A percentile compares a stretch with the other conserved stretches of the same genome.
These are phyloP conservation scores for Periconia macrospinosa DNA, from an alignment of 2,329 filamentous ascomycete species.

Conservation along the genomic window DNA sequence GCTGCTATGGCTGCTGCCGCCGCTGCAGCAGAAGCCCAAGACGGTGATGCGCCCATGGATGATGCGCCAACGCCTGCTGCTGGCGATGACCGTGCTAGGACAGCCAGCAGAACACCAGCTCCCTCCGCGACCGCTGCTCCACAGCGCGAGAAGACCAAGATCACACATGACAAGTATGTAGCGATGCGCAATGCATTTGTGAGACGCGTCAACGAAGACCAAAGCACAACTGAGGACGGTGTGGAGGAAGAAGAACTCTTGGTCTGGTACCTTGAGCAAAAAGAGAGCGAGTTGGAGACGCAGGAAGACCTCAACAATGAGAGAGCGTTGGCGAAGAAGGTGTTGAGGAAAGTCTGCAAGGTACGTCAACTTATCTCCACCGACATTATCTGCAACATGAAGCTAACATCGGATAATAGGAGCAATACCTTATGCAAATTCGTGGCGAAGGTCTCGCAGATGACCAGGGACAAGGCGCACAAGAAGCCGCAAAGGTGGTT, in stretches of 20 bases:
- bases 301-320: conserved; percentile 83
- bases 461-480: conserved; percentile 63
- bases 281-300: conserved; percentile 77
- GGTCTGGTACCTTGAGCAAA: conserved; percentile 89
- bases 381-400: not conserved
- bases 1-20: conserved; percentile 56
- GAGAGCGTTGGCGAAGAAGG: conserved; percentile 73
- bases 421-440: conserved; percentile 62
- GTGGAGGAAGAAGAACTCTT: conserved; percentile 81
- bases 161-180: conserved; percentile 95
- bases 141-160: conserved; percentile 71
- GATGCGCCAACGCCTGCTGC: conserved; percentile 40
- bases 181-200: conserved; percentile 86
- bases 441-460: conserved; percentile 88
- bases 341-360: conserved; percentile 95
- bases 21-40: conserved; percentile 50
- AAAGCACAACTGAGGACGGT: conserved; percentile 74
- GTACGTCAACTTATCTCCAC: conserved; percentile 53
- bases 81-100: conserved; percentile 8
- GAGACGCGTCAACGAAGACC: conserved; percentile 79
- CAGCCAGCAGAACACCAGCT: conserved; percentile 42
- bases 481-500: conserved; percentile 58
- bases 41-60: conserved; percentile 44
- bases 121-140: conserved; percentile 26
- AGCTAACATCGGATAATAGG: conserved; percentile 44